Percentiles rank a stretch among this genome's conserved stretches.
phyloP scores from a whole-genome alignment of 352 stramenopile genomes.

The Phytophthora cryptogea region DNA sequence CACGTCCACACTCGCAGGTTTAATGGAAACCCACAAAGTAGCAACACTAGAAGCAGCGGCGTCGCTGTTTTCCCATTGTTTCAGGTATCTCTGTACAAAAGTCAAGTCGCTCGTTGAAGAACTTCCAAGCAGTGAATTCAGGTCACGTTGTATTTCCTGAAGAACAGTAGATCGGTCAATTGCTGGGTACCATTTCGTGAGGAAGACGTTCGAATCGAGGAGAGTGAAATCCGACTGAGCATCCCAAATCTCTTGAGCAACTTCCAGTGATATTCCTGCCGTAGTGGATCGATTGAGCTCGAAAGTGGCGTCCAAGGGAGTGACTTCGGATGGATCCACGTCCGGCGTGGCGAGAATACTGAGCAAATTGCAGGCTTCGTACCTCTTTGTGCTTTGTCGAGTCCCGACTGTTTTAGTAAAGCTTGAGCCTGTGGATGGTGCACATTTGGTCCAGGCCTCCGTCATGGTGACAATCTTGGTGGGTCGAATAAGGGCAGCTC shows the following conservation, averaged over 20 bases:
- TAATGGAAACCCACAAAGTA: slow-evolving; percentile 46
- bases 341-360: slow-evolving; percentile 29
- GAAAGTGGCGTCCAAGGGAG: slow-evolving; percentile 46
- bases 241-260: slow-evolving; percentile 44
- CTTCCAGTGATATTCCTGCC: slow-evolving; percentile 39
- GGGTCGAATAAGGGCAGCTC: slow-evolving; percentile 45
- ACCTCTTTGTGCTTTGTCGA: slow-evolving; percentile 39
- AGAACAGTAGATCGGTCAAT: slow-evolving; percentile 33
- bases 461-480: slow-evolving; percentile 40
- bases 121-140: slow-evolving; percentile 21
- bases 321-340: slow-evolving; percentile 26
- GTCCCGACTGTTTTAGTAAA: slow-evolving; percentile 39
- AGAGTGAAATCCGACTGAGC: slow-evolving; percentile 40
- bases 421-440: slow-evolving; percentile 5
- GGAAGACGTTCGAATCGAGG: slow-evolving; percentile 40
- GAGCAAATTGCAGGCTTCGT: slow-evolving; percentile 60
- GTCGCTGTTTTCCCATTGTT: slow-evolving; percentile 53
- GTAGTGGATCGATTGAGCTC: slow-evolving; percentile 51
- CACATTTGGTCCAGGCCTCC: slow-evolving; percentile 47
- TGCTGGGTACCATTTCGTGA: slow-evolving; percentile 52
- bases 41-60: slow-evolving; percentile 33
- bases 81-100: slow-evolving; percentile 42
- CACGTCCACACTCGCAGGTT: slow-evolving; percentile 44
- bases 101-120: slow-evolving; percentile 27
- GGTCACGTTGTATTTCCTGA: slow-evolving; percentile 19